Percentiles rank a stretch among this genome's conserved stretches.
Evolutionary conservation across 768 basidiomycete genomes (phyloP).

Genomic region (Amanita thiersii): DNA sequence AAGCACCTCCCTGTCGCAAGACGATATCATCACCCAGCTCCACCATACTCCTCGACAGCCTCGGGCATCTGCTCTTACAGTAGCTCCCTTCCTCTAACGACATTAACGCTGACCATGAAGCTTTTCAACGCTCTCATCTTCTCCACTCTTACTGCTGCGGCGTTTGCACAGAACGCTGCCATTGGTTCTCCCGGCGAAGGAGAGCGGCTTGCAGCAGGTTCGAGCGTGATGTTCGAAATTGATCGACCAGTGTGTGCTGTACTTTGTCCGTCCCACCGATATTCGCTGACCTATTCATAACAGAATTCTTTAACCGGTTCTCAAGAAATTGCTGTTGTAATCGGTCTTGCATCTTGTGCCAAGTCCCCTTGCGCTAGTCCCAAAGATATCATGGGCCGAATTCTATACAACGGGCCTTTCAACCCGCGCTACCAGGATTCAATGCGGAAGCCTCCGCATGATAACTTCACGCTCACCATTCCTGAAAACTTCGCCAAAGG

Average conservation of each 20-base stretch:
- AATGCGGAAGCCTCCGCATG: conserved; percentile 26
- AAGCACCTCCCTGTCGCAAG: too few species aligned
- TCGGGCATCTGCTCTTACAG: too few species aligned
- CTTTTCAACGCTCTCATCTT: not conserved
- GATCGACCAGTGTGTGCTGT: conserved; percentile 35
- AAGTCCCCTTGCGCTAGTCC: conserved; percentile 15
- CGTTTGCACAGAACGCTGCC: conserved; percentile 29
- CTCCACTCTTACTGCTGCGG: conserved; percentile 17
- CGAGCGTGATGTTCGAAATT: conserved; percentile 32
- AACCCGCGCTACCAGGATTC: conserved; percentile 23
- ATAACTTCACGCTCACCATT: conserved; percentile 36
- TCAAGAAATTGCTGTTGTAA: conserved; percentile 36
- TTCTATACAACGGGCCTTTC: conserved; percentile 41
- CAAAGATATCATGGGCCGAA: conserved; percentile 24
- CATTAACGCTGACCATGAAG: not conserved
- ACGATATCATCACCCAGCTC: too few species aligned
- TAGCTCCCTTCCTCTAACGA: too few species aligned
- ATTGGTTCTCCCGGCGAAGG: conserved; percentile 34
- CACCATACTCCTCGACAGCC: too few species aligned
- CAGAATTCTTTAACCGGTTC: conserved; percentile 30
- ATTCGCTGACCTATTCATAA: not conserved
- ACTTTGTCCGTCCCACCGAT: not conserved
- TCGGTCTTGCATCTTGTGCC: conserved; percentile 31
- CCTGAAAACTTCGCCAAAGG: conserved; percentile 22
- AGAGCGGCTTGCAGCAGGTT: conserved; percentile 26